Evolutionary conservation across 805 yeast species (phyloP).

Genomic region (Barnettozyma pratensis): DNA sequence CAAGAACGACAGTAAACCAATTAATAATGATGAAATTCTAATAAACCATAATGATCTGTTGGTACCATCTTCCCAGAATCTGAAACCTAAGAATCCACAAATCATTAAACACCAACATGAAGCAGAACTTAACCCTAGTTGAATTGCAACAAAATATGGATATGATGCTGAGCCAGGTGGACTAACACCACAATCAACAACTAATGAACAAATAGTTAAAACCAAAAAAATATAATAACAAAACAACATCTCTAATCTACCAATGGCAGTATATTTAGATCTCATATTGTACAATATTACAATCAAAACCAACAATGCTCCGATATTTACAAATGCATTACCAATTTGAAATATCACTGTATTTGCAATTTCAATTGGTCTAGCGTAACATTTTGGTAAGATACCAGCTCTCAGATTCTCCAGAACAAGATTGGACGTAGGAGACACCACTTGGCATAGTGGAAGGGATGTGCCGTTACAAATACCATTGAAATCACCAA

Average conservation of each 20-base stretch:
- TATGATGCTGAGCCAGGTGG: slow-evolving; percentile 78
- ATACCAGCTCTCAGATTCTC: slow-evolving; percentile 49
- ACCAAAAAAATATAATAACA: slow-evolving; percentile 59
- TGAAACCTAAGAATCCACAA: slow-evolving; percentile 79
- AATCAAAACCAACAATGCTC: slow-evolving; percentile 56
- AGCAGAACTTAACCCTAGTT: slow-evolving; percentile 68
- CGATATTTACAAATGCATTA: slow-evolving; percentile 79
- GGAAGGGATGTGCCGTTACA: slow-evolving; percentile 73
- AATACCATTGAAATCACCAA: slow-evolving; percentile 57
- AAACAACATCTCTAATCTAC: slow-evolving; percentile 78
- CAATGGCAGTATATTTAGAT: slow-evolving; percentile 90
- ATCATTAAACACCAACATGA: slow-evolving; percentile 64
- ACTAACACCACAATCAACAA: slow-evolving; percentile 88
- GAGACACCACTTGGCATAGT: slow-evolving; percentile 68
- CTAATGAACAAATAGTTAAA: slow-evolving; percentile 57
- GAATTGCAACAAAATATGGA: slow-evolving; percentile 80
- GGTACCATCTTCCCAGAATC: slow-evolving; percentile 95
- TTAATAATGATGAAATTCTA: slow-evolving; percentile 44
- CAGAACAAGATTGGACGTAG: slow-evolving; percentile 32
- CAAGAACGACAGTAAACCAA: slow-evolving; percentile 63
- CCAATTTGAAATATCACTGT: slow-evolving; percentile 89
- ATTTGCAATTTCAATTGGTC: slow-evolving; percentile 84
- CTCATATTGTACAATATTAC: slow-evolving; percentile 74
- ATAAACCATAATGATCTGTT: slow-evolving; percentile 51
- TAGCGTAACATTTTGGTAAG: slow-evolving; percentile 73